phyloP scores from a whole-genome alignment of 495 filamentous ascomycete genomes.

The Poronia punctata region DNA sequence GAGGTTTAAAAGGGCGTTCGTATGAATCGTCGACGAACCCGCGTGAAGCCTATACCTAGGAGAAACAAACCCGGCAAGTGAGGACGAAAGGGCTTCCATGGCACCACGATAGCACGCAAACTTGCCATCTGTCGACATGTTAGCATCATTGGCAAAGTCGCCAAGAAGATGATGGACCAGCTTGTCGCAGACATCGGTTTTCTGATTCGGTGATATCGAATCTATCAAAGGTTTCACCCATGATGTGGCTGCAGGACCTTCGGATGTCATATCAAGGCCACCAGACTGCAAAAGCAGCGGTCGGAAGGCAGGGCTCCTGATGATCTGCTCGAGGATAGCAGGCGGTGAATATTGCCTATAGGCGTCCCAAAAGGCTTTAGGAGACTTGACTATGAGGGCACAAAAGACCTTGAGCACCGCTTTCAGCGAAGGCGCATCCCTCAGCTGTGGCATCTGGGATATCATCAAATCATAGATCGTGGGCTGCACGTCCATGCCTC shows the following conservation, averaged over 20 bases:
- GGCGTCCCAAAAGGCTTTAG: conserved; percentile 78
- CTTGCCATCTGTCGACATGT: conserved; percentile 29
- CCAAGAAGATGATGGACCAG: conserved; percentile 63
- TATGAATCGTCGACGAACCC: conserved; percentile 42
- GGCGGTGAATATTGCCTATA: conserved; percentile 71
- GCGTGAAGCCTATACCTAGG: conserved; percentile 34
- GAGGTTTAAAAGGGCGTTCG: conserved; percentile 43
- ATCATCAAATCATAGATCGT: conserved; percentile 71
- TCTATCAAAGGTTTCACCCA: conserved; percentile 69
- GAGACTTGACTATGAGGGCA: conserved; percentile 61
- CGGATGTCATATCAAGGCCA: conserved; percentile 46
- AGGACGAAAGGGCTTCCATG: conserved; percentile 37
- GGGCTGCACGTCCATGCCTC: conserved; percentile 61
- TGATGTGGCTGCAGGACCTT: conserved; percentile 48
- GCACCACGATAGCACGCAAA: conserved; percentile 41
- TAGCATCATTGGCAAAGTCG: conserved; percentile 47
- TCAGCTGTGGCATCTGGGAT: conserved; percentile 57
- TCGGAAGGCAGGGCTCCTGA: conserved; percentile 62
- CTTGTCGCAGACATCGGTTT: conserved; percentile 64
- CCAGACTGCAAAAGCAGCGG: conserved; percentile 51
- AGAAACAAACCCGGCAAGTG: conserved; percentile 37
- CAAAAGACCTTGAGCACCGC: conserved; percentile 59
- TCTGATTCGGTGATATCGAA: conserved; percentile 65
- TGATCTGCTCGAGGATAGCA: conserved; percentile 66
- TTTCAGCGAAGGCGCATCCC: conserved; percentile 49